phyloP scores from a whole-genome alignment of 1,284 basidiomycete species.

The Heterobasidion irregulare region DNA sequence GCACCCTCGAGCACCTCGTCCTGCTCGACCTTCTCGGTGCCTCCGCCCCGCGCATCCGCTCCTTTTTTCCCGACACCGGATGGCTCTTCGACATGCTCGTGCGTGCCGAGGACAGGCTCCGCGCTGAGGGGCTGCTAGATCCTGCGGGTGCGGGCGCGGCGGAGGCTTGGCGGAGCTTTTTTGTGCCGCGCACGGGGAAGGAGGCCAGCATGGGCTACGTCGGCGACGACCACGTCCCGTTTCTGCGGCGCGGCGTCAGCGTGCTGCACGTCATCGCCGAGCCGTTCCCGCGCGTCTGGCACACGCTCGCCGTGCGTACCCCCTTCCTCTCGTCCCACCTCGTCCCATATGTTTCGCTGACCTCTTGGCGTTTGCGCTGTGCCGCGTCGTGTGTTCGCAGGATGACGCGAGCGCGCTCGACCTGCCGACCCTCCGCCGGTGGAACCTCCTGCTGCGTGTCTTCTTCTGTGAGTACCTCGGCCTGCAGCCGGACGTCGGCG shows the following conservation, averaged over 20 bases:
- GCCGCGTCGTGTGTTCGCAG: slow-evolving; percentile 28
- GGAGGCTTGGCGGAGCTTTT: slow-evolving; percentile 51
- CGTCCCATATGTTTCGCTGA: neutral
- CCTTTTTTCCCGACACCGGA: slow-evolving; percentile 81
- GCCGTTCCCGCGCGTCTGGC: slow-evolving; percentile 93
- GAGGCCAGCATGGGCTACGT: slow-evolving; percentile 53
- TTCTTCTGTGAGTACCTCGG: slow-evolving; percentile 90
- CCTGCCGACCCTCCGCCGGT: slow-evolving; percentile 78
- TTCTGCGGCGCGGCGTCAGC: slow-evolving; percentile 78
- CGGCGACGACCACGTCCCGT: slow-evolving; percentile 94
- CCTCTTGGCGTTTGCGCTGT: neutral
- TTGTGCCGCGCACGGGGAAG: slow-evolving; percentile 35
- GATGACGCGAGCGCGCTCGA: slow-evolving; percentile 88
- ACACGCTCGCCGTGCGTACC: slow-evolving; percentile 57
- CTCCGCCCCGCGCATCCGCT: slow-evolving; percentile 60
- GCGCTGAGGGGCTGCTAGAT: slow-evolving; percentile 44
- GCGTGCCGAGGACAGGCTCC: slow-evolving; percentile 60
- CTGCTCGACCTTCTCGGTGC: slow-evolving; percentile 87
- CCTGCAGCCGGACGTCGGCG: slow-evolving; percentile 35
- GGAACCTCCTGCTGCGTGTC: slow-evolving; percentile 85
- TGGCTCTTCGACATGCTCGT: slow-evolving; percentile 82
- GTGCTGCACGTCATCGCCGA: slow-evolving; percentile 86
- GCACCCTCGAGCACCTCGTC: slow-evolving; percentile 82
- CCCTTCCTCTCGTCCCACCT: neutral
- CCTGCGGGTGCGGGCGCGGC: slow-evolving; percentile 25